Conservation (phyloP, 495 filamentous ascomycete genomes). For the Penicillium samsonianum region DNA sequence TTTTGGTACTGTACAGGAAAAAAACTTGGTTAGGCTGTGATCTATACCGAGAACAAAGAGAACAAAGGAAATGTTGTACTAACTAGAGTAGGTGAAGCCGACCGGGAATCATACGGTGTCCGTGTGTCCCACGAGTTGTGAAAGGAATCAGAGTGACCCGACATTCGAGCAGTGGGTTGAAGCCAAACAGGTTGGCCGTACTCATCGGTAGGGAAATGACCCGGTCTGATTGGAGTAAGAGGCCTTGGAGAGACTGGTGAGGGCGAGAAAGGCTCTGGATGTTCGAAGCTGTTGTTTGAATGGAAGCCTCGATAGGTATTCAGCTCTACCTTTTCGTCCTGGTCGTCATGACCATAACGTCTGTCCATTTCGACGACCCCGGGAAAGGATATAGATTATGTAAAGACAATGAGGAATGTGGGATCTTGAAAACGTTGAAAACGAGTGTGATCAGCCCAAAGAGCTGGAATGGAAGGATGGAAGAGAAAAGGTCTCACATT, state of each 20-base stretch:
- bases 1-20: constrained; percentile 25
- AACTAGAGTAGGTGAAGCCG: constrained; percentile 36
- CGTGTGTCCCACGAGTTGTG: constrained; percentile 9
- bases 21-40: background rate
- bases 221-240: constrained; percentile 29
- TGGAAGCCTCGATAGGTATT: constrained; percentile 19
- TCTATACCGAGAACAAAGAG: background rate
- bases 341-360: constrained; percentile 18
- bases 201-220: constrained; percentile 23
- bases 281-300: constrained; percentile 19
- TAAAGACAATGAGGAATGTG: background rate
- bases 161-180: constrained; percentile 22
- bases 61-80: background rate
- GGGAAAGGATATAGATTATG: background rate
- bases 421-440: constrained; percentile 11
- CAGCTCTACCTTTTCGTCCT: constrained; percentile 35
- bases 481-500: background rate
- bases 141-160: constrained; percentile 24
- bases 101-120: constrained; percentile 29
- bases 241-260: constrained; percentile 16
- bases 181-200: constrained; percentile 24
- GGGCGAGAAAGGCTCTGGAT: constrained; percentile 17
- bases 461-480: constrained; percentile 10
- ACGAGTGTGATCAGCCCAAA: constrained; percentile 23
- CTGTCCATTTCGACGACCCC: constrained; percentile 14